Evolutionary conservation across 2,329 filamentous ascomycete species (phyloP).

Genomic region (Lasiodiplodia hormozganensis): DNA sequence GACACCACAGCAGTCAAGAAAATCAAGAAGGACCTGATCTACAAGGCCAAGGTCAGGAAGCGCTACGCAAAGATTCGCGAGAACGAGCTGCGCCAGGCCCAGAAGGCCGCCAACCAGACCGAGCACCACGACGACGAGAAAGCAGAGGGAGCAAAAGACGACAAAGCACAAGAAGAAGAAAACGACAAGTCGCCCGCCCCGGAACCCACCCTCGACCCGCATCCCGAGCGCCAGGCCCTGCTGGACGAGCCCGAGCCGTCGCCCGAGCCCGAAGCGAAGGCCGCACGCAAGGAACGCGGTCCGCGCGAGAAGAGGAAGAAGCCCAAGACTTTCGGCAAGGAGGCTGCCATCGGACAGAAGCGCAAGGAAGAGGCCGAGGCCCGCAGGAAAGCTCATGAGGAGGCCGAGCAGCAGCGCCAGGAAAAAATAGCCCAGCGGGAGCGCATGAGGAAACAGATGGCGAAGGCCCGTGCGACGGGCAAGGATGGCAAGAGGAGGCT

Average conservation of each 20-base stretch:
- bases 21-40: constrained; percentile 87
- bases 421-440: constrained; percentile 67
- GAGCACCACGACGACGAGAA: background rate
- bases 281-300: constrained; percentile 33
- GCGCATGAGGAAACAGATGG: constrained; percentile 72
- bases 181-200: constrained; percentile 31
- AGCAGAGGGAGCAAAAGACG: background rate
- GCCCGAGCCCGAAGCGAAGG: constrained; percentile 33
- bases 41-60: constrained; percentile 93
- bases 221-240: constrained; percentile 67
- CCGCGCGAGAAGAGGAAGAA: constrained; percentile 37
- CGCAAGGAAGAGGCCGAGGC: constrained; percentile 70
- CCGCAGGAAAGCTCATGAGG: constrained; percentile 64
- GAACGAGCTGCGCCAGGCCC: constrained; percentile 38
- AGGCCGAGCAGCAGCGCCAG: constrained; percentile 66
- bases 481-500: constrained; percentile 77
- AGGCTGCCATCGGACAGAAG: constrained; percentile 55
- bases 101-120: constrained; percentile 44
- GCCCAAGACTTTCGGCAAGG: constrained; percentile 51
- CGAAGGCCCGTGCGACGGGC: constrained; percentile 66
- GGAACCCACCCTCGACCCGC: constrained; percentile 58
- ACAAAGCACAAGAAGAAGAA: background rate
- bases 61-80: constrained; percentile 88
- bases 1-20: constrained; percentile 69
- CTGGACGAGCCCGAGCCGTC: constrained; percentile 50